Base-by-base conservation (phyloP, 2,329 filamentous ascomycete genomes). In the Colletotrichum sp. region DNA sequence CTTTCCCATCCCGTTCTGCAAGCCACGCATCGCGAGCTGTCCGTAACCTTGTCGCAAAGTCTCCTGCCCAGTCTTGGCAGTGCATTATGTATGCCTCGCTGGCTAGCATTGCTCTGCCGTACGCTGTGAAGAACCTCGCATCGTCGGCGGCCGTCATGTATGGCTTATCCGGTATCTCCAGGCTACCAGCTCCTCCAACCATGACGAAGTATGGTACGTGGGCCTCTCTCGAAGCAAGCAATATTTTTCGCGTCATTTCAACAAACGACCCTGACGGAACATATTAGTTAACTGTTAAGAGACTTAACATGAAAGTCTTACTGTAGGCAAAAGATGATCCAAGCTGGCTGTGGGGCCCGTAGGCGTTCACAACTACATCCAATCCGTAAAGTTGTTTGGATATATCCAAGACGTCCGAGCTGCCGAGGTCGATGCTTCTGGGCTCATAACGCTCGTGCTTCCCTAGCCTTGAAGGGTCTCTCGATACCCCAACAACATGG, bases 111-210 rank as follows among this genome's bases (percentile, higher is more conserved):
- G 68, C 68, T 44, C 57, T 44, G 10, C 68, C 57, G 28, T 70
- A 70, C 2, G 68, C 68, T 7, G 68, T 26, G 34, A 70, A 70
- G 15, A 63, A 70, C 6, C 28, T 70, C 8, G 68, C 55, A n/a
- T 70, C 68, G 6, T 70, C 68, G 57, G 57, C 68, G 18, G 68
- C 68, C 13, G 68, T 70, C 57, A 52, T 34, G n/a, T 60, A 63
- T 7, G 68, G 68, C 26, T 44, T 70, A 3, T 59, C 68, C 1
- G 68, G 68, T 16, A 70, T 21, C 30, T 63, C 57, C 16, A 70
- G 57, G 13, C 68, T 70, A 3, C 68, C 68, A 12, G 68, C 68
- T 9, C 68, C 68, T 2, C 68, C 68, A 2, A 70, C 57, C 68
- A 70, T 70, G n/a, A 70, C 57, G 13, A 70, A 70, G 26, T 70